Evolutionary conservation across 176 grass and related monocot species (phyloP).

Genomic region (Cocos nucifera): DNA sequence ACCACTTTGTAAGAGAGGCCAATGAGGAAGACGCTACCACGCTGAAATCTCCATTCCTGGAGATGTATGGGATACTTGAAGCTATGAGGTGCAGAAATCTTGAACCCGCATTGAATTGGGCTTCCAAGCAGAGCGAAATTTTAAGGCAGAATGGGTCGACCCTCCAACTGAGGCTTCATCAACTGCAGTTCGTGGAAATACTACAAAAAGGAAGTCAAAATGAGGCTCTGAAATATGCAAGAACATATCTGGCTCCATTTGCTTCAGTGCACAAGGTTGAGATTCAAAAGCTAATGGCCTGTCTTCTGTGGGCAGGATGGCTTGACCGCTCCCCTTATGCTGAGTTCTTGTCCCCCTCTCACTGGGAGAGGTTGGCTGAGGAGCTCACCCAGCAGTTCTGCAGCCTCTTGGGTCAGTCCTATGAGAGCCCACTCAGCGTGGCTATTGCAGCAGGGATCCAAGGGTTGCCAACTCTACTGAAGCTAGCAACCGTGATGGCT

Average conservation of each 20-base stretch:
- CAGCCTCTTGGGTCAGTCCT: slow-evolving; percentile 57
- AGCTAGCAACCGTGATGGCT: slow-evolving; percentile 61
- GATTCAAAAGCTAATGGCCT: slow-evolving; percentile 66
- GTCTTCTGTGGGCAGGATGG: slow-evolving; percentile 53
- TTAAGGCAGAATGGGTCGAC: slow-evolving; percentile 50
- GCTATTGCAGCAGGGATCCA: slow-evolving; percentile 60
- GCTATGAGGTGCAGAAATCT: slow-evolving; percentile 71
- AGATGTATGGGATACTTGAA: slow-evolving; percentile 77
- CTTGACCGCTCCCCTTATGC: slow-evolving; percentile 80
- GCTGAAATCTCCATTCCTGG: slow-evolving; percentile 57
- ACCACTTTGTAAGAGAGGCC: slow-evolving; percentile 49
- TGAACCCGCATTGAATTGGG: slow-evolving; percentile 66
- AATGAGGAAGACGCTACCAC: slow-evolving; percentile 30
- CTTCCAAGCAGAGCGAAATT: slow-evolving; percentile 42
- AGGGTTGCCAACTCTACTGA: slow-evolving; percentile 73
- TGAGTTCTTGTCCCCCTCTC: slow-evolving; percentile 38
- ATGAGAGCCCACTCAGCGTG: slow-evolving; percentile 42
- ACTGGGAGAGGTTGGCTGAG: slow-evolving; percentile 56
- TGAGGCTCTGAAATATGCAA: slow-evolving; percentile 54
- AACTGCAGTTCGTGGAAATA: slow-evolving; percentile 74
- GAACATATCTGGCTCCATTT: slow-evolving; percentile 41
- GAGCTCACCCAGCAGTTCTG: slow-evolving; percentile 79
- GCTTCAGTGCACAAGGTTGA: slow-evolving; percentile 35
- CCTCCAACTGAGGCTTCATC: slow-evolving; percentile 84
- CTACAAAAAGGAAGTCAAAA: slow-evolving; percentile 41